phyloP scores from a whole-genome alignment of 345 rosid species.

The Acer negundo region DNA sequence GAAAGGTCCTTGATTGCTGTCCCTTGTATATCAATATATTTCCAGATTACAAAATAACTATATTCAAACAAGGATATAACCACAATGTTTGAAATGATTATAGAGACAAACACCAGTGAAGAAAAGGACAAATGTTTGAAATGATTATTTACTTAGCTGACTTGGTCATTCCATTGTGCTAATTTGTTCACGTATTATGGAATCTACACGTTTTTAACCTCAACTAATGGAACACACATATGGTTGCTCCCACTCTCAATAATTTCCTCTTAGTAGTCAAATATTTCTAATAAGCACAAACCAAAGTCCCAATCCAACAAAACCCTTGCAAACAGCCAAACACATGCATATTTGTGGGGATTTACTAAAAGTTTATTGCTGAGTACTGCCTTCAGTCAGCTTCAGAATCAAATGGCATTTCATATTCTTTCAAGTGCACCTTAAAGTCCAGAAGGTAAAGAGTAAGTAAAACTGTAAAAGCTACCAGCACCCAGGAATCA shows the following conservation, averaged over 20 bases:
- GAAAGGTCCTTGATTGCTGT: neutral
- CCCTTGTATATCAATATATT: neutral
- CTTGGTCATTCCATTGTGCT: neutral
- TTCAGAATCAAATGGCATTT: neutral
- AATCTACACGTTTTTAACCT: neutral
- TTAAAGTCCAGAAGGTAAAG: neutral
- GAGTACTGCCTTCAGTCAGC: neutral
- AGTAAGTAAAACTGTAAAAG: neutral
- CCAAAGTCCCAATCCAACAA: neutral
- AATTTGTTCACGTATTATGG: neutral
- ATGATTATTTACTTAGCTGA: too few species aligned
- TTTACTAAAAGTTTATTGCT: neutral
- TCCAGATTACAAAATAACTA: neutral
- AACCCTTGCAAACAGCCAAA: neutral
- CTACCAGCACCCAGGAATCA: too few species aligned
- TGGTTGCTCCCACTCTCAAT: slow-evolving; percentile 2
- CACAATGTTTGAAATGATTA: neutral
- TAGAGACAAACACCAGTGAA: neutral
- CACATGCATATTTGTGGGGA: neutral
- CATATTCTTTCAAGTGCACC: neutral
- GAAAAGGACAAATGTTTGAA: neutral
- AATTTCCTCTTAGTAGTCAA: too few species aligned
- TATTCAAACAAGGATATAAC: neutral
- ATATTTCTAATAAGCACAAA: neutral
- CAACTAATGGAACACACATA: neutral